phyloP scores from a whole-genome alignment of 2,329 filamentous ascomycete species.

The Lasiodiplodia sp. region DNA sequence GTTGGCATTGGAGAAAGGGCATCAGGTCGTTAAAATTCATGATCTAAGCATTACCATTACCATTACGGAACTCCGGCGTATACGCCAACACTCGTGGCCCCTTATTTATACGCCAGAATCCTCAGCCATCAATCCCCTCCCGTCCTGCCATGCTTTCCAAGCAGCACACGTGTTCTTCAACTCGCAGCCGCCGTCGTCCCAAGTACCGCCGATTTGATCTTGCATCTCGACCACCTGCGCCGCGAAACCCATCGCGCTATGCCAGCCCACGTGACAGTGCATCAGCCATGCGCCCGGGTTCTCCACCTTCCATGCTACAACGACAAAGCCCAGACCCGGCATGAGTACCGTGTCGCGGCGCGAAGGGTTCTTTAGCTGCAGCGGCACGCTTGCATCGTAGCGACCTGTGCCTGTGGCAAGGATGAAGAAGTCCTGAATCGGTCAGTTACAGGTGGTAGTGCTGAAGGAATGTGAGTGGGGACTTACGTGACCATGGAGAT shows the following conservation, averaged over 20 bases:
- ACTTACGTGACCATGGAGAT: conserved; percentile 47
- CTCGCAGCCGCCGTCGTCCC: conserved; percentile 10
- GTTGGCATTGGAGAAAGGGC: background rate
- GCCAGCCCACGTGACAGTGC: conserved; percentile 55
- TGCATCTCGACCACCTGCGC: conserved; percentile 56
- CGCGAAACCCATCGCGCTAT: conserved; percentile 44
- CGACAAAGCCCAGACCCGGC: conserved; percentile 60
- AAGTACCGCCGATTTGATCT: conserved; percentile 12
- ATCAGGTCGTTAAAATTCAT: background rate
- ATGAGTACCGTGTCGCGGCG: conserved; percentile 61
- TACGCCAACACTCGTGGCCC: background rate
- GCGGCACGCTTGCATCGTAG: conserved; percentile 44
- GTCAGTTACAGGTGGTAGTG: background rate
- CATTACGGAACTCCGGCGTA: background rate
- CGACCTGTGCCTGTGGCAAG: conserved; percentile 45
- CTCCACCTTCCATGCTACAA: conserved; percentile 60
- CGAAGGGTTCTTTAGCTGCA: conserved; percentile 49
- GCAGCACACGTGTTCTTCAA: conserved; percentile 7
- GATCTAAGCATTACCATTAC: conserved; percentile 17
- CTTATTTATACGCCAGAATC: conserved; percentile 16
- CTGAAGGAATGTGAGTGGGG: too few relatives aligned
- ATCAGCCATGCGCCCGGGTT: conserved; percentile 57
- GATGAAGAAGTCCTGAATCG: conserved; percentile 49
- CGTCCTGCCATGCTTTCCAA: conserved; percentile 8
- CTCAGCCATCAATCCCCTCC: background rate